A percentile compares a stretch with the other conserved stretches of the same genome.
Conservation (phyloP, 495 filamentous ascomycete species). For the Rhypophila decipiens region DNA sequence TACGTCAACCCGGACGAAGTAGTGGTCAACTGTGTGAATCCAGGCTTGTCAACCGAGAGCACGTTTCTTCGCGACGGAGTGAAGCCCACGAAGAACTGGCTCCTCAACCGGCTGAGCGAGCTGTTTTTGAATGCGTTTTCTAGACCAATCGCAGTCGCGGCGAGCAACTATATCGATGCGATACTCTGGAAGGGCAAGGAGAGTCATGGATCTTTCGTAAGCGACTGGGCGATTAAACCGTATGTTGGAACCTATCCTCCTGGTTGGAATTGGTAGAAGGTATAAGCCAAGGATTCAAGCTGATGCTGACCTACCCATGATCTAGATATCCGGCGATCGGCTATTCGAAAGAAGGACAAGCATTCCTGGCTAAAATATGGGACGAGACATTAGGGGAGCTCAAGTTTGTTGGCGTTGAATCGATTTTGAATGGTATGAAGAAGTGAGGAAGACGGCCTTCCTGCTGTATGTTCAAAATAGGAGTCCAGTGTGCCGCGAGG, state of each 20-base stretch:
- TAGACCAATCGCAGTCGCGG: not conserved
- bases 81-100: too few relatives aligned
- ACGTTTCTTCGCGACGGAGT: conserved; percentile 1
- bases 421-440: not conserved
- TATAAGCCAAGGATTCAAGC: not conserved
- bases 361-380: not conserved
- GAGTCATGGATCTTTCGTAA: not conserved
- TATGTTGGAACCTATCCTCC: not conserved
- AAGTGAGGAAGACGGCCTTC: too few relatives aligned
- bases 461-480: too few relatives aligned
- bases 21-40: conserved; percentile 32
- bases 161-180: not conserved
- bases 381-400: not conserved
- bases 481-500: too few relatives aligned
- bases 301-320: not conserved
- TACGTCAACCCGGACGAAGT: conserved; percentile 31
- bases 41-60: conserved; percentile 21
- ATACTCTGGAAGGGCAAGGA: not conserved
- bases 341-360: not conserved
- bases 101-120: not conserved
- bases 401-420: not conserved
- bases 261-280: not conserved
- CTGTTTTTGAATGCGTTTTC: not conserved
- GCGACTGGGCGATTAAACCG: not conserved
- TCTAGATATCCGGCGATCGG: not conserved